Percentiles rank a stretch among this genome's conserved stretches.
These are phyloP conservation scores for Clavispora fructus DNA, from an alignment of 805 yeast species.

Conservation along the genomic window DNA sequence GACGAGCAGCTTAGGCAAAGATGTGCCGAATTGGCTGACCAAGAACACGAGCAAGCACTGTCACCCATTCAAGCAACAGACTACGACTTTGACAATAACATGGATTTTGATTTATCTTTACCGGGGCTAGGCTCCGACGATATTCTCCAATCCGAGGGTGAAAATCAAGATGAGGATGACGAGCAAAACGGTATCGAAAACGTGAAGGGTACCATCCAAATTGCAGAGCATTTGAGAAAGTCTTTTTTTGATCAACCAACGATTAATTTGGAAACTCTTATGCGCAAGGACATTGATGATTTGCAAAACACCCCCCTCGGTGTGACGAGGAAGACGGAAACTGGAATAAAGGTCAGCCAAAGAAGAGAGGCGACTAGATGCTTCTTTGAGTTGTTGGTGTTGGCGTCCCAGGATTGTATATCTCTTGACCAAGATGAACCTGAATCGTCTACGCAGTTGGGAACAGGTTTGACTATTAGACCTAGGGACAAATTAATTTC, in stretches of 20 bases:
- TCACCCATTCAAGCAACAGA: neutral
- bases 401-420: conserved; percentile 74
- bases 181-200: conserved; percentile 22
- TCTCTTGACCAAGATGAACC: conserved; percentile 50
- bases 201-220: conserved; percentile 47
- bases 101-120: conserved; percentile 23
- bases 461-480: conserved; percentile 53
- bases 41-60: conserved; percentile 18
- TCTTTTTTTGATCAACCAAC: conserved; percentile 19
- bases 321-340: conserved; percentile 7
- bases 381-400: conserved; percentile 76
- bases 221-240: conserved; percentile 44
- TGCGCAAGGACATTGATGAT: conserved; percentile 29
- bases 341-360: conserved; percentile 25
- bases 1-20: conserved; percentile 25
- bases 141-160: conserved; percentile 21
- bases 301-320: conserved; percentile 19
- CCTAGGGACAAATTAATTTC: conserved; percentile 37
- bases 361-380: conserved; percentile 62
- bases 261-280: conserved; percentile 33
- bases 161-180: conserved; percentile 11
- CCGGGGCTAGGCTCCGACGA: conserved; percentile 22
- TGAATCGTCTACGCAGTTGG: conserved; percentile 30
- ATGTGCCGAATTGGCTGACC: conserved; percentile 24
- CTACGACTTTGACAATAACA: conserved; percentile 14